Evolutionary conservation across 805 yeast genomes (phyloP).

Genomic region (Lipomyces lipofer): DNA sequence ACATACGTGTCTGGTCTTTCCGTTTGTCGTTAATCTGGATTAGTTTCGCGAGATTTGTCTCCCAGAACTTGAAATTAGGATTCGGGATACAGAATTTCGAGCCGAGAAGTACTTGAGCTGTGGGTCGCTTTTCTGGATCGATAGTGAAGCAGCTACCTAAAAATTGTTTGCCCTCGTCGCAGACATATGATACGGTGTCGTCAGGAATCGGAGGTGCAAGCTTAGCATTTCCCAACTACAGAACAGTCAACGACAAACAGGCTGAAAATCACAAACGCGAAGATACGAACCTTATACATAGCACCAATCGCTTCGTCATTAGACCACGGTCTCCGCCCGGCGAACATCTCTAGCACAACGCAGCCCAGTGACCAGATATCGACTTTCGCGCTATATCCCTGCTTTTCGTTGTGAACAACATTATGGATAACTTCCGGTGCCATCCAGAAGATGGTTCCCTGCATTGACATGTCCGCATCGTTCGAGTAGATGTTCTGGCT

Average conservation of each 20-base stretch:
- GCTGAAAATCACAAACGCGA: background rate
- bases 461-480: slow-evolving; percentile 95
- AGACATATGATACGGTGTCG: slow-evolving; percentile 68
- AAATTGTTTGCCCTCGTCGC: slow-evolving; percentile 66
- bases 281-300: slow-evolving; percentile 79
- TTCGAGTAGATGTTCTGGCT: slow-evolving; percentile 82
- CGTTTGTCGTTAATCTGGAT: slow-evolving; percentile 46
- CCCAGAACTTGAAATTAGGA: slow-evolving; percentile 49
- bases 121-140: slow-evolving; percentile 85
- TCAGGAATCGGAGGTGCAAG: slow-evolving; percentile 95
- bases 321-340: slow-evolving; percentile 97
- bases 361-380: slow-evolving; percentile 99
- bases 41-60: slow-evolving; percentile 57
- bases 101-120: slow-evolving; percentile 64
- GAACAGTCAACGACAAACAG: slow-evolving; percentile 40
- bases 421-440: slow-evolving; percentile 98
- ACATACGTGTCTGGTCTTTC: slow-evolving; percentile 12
- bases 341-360: slow-evolving; percentile 95
- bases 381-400: slow-evolving; percentile 95
- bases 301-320: slow-evolving; percentile 94
- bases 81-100: slow-evolving; percentile 35
- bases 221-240: slow-evolving; percentile 81
- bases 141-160: slow-evolving; percentile 71
- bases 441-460: slow-evolving; percentile 99
- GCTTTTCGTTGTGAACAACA: slow-evolving; percentile 66